Base-by-base conservation (phyloP, 495 filamentous ascomycete species). In the Penicillium bovifimosum region DNA sequence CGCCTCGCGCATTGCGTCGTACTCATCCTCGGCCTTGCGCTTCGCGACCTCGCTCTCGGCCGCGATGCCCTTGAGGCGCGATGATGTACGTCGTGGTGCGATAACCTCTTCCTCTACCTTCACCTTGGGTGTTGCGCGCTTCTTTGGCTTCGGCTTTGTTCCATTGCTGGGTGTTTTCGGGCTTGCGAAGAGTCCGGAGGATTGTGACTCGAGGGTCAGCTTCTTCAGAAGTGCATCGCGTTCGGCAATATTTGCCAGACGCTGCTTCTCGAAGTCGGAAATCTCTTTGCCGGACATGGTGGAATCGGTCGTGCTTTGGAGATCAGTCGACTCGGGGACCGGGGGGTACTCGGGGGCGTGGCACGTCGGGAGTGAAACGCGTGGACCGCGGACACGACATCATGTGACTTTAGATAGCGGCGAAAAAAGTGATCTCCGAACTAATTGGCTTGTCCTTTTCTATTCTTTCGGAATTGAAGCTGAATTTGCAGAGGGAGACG, bases 1-100 rank as follows among this genome's bases (percentile, higher is more conserved):
- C 26, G 75, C 76, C 56, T 86, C 81, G 53, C 75, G 74, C 13
- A 78, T 67, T 1, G 75, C 80, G 29, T 84, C 81, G 36, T 80
- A 68, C 34, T 91, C 83, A 3, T 89, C 83, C 48, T 93, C 88
- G 0, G 80, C 80, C 64, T 95, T 95, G 54, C 89, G 80, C 65
- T 93, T 95, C 9, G 84, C 82, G 16, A 81, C 77, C 50, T 88
- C 84, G 42, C 84, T 86, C 56, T 87, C 86, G 28, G 86, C 83
- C 6, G 79, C 73, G 9, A 90, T 73, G 16, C 86, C 86, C 9
- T 76, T 72, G 17, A 90, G 63, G 5, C 86, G 79, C 0, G 85
- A 86, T 2, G 84, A 87, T 14, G 79, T 86, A 9, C 86, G 76
- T 3, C 79, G 74, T 0, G 85, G 85, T 0, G 72, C 61, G 8